phyloP scores from a whole-genome alignment of 2,329 filamentous ascomycete genomes.

The Fonsecaea erecta region DNA sequence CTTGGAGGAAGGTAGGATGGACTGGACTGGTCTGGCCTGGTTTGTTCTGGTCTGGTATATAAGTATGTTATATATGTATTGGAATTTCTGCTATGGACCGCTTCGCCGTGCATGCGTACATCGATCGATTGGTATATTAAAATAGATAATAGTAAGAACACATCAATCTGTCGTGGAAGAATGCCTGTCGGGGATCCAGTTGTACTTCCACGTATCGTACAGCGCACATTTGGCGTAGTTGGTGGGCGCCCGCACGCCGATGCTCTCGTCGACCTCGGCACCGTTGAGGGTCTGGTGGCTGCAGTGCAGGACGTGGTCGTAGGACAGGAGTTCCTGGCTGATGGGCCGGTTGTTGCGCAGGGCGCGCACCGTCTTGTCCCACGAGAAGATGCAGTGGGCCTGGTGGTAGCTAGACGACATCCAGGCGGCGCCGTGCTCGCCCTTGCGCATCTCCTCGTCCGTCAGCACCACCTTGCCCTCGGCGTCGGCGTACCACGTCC shows the following conservation, averaged over 20 bases:
- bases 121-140: neutral
- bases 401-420: constrained; percentile 32
- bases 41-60: too few species aligned
- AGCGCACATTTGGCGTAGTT: constrained; percentile 33
- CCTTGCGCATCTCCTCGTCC: constrained; percentile 34
- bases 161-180: constrained; percentile 21
- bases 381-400: constrained; percentile 35
- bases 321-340: constrained; percentile 33
- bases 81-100: neutral
- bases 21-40: too few species aligned
- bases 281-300: constrained; percentile 25
- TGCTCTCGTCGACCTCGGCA: constrained; percentile 16
- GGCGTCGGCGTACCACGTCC: constrained; percentile 31
- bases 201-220: constrained; percentile 31
- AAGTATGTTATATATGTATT: too few species aligned
- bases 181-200: constrained; percentile 32
- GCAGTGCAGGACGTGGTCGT: constrained; percentile 36
- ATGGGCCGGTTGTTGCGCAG: constrained; percentile 31
- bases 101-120: neutral
- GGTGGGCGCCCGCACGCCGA: constrained; percentile 31
- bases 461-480: constrained; percentile 22
- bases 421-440: constrained; percentile 28
- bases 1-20: too few species aligned
- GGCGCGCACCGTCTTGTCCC: constrained; percentile 32
- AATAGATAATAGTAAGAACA: neutral